Percentiles rank a stretch among this genome's conserved stretches.
These are phyloP conservation scores for Candida sp. DNA, from an alignment of 1,139 yeast genomes.

Conservation along the genomic window DNA sequence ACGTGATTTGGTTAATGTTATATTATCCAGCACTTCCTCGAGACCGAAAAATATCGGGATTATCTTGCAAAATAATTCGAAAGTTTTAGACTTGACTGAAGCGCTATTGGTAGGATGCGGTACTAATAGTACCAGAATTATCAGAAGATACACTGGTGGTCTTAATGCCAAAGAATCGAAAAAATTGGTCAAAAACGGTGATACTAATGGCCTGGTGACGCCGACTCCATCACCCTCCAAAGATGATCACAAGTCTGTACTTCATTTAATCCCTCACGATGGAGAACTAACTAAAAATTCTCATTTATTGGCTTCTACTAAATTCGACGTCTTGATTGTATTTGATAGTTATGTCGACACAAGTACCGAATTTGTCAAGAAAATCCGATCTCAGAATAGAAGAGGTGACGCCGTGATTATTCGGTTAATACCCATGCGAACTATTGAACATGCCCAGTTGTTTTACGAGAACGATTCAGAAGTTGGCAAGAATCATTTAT, in stretches of 20 bases:
- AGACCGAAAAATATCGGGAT: slow-evolving; percentile 36
- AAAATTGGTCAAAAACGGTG: slow-evolving; percentile 16
- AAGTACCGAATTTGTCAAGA: slow-evolving; percentile 20
- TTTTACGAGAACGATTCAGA: slow-evolving; percentile 20
- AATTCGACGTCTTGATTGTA: slow-evolving; percentile 63
- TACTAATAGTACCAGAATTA: slow-evolving; percentile 44
- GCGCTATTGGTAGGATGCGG: slow-evolving; percentile 65
- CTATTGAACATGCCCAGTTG: slow-evolving; percentile 72
- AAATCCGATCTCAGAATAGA: slow-evolving; percentile 31
- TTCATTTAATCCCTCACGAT: slow-evolving; percentile 46
- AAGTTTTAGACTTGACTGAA: slow-evolving; percentile 71
- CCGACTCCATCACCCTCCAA: neutral
- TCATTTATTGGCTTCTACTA: slow-evolving; percentile 19
- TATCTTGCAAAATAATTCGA: slow-evolving; percentile 34
- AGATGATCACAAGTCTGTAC: slow-evolving; percentile 11
- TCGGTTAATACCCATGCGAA: slow-evolving; percentile 70
- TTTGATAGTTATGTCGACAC: slow-evolving; percentile 70
- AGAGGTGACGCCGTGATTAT: slow-evolving; percentile 51
- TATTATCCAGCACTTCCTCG: slow-evolving; percentile 32
- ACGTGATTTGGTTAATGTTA: slow-evolving; percentile 52
- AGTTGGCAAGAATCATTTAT: slow-evolving; percentile 46
- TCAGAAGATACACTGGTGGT: slow-evolving; percentile 67
- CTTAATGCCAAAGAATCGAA: slow-evolving; percentile 34
- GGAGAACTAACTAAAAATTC: slow-evolving; percentile 29
- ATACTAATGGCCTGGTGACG: slow-evolving; percentile 5